Percentiles rank a stretch among this genome's conserved stretches.
Evolutionary conservation across 2,329 filamentous ascomycete species (phyloP).

Genomic region (Fusarium xyrophilum): DNA sequence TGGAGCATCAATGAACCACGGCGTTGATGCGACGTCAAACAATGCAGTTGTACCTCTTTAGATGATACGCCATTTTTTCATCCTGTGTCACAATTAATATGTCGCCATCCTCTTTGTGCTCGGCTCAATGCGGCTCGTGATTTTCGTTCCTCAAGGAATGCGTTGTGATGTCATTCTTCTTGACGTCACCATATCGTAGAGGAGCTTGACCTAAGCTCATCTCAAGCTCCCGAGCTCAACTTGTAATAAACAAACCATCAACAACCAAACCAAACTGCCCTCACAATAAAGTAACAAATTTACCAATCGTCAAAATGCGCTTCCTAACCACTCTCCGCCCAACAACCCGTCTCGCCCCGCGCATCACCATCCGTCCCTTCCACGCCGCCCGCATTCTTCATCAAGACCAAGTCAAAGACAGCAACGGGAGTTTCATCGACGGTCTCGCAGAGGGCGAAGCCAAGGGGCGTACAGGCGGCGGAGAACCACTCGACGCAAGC

Average conservation of each 20-base stretch:
- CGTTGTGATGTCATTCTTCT: constrained; percentile 33
- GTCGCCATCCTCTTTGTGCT: neutral
- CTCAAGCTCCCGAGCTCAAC: neutral
- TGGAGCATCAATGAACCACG: neutral
- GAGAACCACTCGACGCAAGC: constrained; percentile 46
- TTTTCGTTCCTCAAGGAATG: neutral
- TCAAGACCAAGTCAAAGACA: constrained; percentile 12
- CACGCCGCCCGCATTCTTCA: constrained; percentile 4
- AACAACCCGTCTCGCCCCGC: constrained; percentile 10
- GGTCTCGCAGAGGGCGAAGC: constrained; percentile 41
- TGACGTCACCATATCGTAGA: constrained; percentile 30
- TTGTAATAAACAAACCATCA: neutral
- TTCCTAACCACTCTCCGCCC: constrained; percentile 13
- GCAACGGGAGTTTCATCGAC: constrained; percentile 31
- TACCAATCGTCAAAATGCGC: neutral
- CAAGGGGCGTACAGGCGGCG: constrained; percentile 51
- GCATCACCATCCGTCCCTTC: constrained; percentile 14
- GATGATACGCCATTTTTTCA: neutral
- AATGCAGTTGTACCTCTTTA: neutral
- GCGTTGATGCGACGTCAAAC: neutral
- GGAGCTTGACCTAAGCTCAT: constrained; percentile 14
- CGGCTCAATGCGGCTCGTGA: constrained; percentile 7
- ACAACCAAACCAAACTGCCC: accelerated
- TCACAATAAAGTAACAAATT: neutral
- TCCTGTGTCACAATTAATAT: neutral